phyloP scores from a whole-genome alignment of 805 yeast genomes.

The Lipomyces anomalus region DNA sequence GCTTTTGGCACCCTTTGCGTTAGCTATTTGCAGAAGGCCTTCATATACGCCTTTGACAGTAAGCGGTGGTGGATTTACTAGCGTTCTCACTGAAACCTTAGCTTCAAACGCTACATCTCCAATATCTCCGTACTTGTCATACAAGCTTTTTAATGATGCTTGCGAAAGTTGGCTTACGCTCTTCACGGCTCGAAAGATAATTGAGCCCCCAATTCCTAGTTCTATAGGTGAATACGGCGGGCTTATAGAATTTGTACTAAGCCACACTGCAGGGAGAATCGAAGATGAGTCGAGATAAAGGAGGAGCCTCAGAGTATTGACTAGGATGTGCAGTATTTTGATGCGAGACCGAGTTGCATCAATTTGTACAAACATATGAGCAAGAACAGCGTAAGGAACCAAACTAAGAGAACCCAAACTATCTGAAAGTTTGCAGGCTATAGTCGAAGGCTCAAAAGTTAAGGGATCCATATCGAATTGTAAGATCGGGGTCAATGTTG shows the following conservation, averaged over 20 bases:
- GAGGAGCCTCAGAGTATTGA: conserved; percentile 21
- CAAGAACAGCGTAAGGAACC: conserved; percentile 21
- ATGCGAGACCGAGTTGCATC: conserved; percentile 25
- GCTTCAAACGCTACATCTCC: conserved; percentile 30
- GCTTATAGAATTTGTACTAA: conserved; percentile 24
- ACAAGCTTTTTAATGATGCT: conserved; percentile 15
- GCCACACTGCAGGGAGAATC: conserved; percentile 23
- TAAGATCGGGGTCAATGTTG: not conserved
- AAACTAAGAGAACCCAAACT: too few relatives aligned
- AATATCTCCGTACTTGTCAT: conserved; percentile 23
- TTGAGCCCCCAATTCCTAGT: conserved; percentile 26
- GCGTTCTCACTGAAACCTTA: conserved; percentile 21
- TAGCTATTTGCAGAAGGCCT: conserved; percentile 23
- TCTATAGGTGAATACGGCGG: conserved; percentile 24
- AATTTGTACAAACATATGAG: conserved; percentile 14
- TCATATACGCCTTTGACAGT: conserved; percentile 19
- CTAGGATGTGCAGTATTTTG: conserved; percentile 18
- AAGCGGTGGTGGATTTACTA: conserved; percentile 20
- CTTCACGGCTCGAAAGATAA: conserved; percentile 17
- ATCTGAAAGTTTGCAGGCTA: too few relatives aligned
- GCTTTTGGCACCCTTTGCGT: conserved; percentile 20
- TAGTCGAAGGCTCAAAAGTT: too few relatives aligned
- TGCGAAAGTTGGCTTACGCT: conserved; percentile 22
- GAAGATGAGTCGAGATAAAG: conserved; percentile 11
- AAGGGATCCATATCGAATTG: too few relatives aligned